A percentile compares a stretch with the other conserved stretches of the same genome.
Evolutionary conservation across 805 yeast genomes (phyloP).

Genomic region (Kuraishia hungarica): DNA sequence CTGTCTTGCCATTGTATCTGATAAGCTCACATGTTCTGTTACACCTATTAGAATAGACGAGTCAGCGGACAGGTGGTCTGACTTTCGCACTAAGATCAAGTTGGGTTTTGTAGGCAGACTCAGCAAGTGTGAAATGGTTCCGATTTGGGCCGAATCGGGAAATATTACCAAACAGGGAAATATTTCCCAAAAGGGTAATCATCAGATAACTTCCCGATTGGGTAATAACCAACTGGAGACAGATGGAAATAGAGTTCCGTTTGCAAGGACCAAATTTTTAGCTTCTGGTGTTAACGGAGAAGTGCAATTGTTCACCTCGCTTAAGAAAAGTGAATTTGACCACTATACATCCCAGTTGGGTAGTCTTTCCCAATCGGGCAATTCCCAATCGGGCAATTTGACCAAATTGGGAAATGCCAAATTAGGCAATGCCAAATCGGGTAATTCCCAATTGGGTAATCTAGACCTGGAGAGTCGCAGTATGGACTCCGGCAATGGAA

Average conservation of each 20-base stretch:
- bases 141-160: background rate
- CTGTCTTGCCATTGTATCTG: conserved; percentile 3
- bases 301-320: conserved; percentile 16
- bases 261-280: conserved; percentile 11
- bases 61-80: background rate
- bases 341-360: background rate
- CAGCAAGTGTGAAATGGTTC: conserved; percentile 10
- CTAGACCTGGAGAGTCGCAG: no score
- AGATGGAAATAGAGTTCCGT: background rate
- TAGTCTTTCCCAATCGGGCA: background rate
- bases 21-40: conserved; percentile 12
- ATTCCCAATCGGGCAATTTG: background rate
- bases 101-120: conserved; percentile 26
- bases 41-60: conserved; percentile 6
- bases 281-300: conserved; percentile 32
- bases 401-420: background rate
- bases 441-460: no score
- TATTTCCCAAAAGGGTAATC: background rate
- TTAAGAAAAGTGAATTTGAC: background rate
- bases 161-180: no score
- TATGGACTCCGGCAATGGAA: background rate
- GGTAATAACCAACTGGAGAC: no score
- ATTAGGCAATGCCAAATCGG: no score
- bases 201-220: background rate
- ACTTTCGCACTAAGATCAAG: conserved; percentile 9